Percentiles rank a stretch among this genome's conserved stretches.
Conservation (phyloP, 2,329 filamentous ascomycete species). For the Pseudocercospora pini-densiflorae region DNA sequence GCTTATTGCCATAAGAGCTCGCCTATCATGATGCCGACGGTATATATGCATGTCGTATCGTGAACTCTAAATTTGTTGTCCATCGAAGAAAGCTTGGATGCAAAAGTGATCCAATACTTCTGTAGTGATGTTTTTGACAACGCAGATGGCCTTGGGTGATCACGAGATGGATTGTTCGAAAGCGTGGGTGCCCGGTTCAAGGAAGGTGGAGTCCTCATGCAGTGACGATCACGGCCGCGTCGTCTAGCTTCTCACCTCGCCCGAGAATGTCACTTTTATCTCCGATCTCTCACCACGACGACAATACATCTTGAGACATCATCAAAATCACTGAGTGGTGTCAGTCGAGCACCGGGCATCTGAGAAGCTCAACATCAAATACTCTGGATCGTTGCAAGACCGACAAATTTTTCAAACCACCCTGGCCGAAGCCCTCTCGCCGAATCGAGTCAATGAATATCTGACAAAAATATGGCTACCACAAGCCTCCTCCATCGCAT, state of each 20-base stretch:
- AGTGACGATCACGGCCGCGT: not conserved
- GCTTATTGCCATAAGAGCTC: conserved; percentile 3
- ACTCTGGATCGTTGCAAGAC: too few relatives aligned
- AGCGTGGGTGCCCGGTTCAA: not conserved
- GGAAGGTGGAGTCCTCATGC: conserved; percentile 1
- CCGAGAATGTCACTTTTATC: not conserved
- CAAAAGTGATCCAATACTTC: not conserved
- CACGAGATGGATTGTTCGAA: not conserved
- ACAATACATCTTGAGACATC: not conserved
- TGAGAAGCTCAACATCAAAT: too few relatives aligned
- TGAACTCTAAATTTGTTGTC: not conserved
- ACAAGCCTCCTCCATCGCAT: conserved; percentile 3
- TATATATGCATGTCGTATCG: not conserved
- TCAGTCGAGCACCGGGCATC: too few relatives aligned
- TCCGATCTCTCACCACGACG: not conserved
- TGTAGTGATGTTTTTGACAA: too few relatives aligned
- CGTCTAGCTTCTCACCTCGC: not conserved
- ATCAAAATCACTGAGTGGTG: not conserved
- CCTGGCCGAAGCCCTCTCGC: too few relatives aligned
- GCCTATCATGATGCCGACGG: conserved; percentile 7
- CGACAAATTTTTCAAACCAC: too few relatives aligned
- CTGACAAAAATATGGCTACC: conserved; percentile 1
- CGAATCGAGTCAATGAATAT: too few relatives aligned
- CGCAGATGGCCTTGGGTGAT: too few relatives aligned
- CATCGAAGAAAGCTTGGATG: not conserved